Percentiles rank a stretch among this genome's conserved stretches.
Conservation (phyloP, 306 rosid genomes). For the Vigna reflexopilosa region DNA sequence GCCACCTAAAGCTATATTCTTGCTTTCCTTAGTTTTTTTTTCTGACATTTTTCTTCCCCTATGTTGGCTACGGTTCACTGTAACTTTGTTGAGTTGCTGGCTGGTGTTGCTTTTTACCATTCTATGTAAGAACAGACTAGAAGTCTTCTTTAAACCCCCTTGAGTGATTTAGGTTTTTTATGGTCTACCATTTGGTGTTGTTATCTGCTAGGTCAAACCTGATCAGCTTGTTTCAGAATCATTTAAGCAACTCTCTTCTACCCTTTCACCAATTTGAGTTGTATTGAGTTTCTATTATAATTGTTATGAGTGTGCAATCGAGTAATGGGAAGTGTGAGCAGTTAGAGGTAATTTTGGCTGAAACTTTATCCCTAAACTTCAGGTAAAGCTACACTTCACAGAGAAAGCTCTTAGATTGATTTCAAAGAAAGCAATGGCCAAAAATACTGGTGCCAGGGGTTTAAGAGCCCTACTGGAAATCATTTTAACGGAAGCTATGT, state of each 20-base stretch:
- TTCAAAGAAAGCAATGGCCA: conserved; percentile 81
- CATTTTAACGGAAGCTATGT: conserved; percentile 88
- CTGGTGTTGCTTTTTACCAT: conserved; percentile 4
- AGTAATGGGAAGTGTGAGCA: neutral
- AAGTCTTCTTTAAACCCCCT: neutral
- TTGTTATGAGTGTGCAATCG: conserved; percentile 18
- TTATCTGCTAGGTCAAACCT: conserved; percentile 22
- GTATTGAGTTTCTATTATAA: conserved; percentile 21
- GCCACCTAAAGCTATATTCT: conserved; percentile 2
- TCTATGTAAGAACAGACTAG: conserved; percentile 12
- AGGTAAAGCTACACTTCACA: conserved; percentile 84
- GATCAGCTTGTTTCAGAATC: conserved; percentile 23
- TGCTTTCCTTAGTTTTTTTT: neutral
- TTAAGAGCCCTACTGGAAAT: conserved; percentile 79
- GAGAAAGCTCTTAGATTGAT: conserved; percentile 76
- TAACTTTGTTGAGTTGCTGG: conserved; percentile 1
- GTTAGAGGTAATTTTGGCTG: conserved; percentile 14
- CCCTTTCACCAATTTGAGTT: conserved; percentile 10
- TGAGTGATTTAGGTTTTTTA: conserved; percentile 4
- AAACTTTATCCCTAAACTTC: conserved; percentile 32
- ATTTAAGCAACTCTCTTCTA: conserved; percentile 11
- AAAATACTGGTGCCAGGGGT: conserved; percentile 93
- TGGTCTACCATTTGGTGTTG: conserved; percentile 1
- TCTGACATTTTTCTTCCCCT: conserved; percentile 11
- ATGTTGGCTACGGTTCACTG: neutral